Evolutionary conservation across 1,139 yeast species (phyloP).

Genomic region (Saccharomycopsis crataegensis): DNA sequence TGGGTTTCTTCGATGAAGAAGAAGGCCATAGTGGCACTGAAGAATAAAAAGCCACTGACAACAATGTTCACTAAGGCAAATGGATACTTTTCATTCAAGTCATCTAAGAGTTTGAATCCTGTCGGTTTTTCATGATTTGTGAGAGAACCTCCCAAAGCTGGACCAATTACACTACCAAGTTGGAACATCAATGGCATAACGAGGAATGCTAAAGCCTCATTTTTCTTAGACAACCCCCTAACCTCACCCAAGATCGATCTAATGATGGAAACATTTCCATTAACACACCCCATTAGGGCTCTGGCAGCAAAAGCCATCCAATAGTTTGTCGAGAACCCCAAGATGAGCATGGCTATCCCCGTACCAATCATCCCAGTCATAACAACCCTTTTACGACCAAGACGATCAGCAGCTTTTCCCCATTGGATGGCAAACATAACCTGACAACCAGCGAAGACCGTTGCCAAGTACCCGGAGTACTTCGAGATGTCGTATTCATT

Average conservation of each 20-base stretch:
- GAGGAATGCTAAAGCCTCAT: slow-evolving; percentile 53
- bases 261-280: slow-evolving; percentile 56
- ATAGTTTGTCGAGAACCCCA: slow-evolving; percentile 47
- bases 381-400: slow-evolving; percentile 55
- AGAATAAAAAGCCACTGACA: slow-evolving; percentile 36
- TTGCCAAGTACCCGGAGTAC: slow-evolving; percentile 53
- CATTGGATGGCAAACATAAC: slow-evolving; percentile 50
- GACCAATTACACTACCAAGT: slow-evolving; percentile 53
- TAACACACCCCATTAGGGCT: slow-evolving; percentile 46
- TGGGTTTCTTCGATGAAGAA: slow-evolving; percentile 61
- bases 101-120: neutral
- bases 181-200: slow-evolving; percentile 54
- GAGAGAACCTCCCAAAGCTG: slow-evolving; percentile 42
- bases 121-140: neutral
- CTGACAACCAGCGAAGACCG: slow-evolving; percentile 47
- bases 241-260: slow-evolving; percentile 55
- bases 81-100: slow-evolving; percentile 35
- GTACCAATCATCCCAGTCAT: slow-evolving; percentile 47
- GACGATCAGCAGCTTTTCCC: slow-evolving; percentile 47
- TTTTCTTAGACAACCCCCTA: slow-evolving; percentile 25
- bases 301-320: slow-evolving; percentile 47
- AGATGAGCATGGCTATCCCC: slow-evolving; percentile 37
- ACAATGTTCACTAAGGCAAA: slow-evolving; percentile 56
- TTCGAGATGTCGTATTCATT: slow-evolving; percentile 46
- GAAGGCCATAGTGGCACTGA: slow-evolving; percentile 36